These are phyloP conservation scores for Raddia distichophylla DNA, from an alignment of 176 grass and related monocot species.

Conservation along the genomic window DNA sequence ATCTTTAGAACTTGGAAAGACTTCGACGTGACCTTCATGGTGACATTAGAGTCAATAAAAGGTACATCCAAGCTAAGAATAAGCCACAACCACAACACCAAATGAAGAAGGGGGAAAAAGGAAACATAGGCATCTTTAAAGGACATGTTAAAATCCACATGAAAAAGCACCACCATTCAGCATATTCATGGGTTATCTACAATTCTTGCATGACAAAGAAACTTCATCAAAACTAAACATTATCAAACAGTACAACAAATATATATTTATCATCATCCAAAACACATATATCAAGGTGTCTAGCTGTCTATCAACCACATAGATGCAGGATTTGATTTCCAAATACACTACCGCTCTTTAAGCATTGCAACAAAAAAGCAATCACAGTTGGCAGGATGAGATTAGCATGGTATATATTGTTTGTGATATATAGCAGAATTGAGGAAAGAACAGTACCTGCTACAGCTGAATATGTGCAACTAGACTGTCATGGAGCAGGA, in stretches of 20 bases:
- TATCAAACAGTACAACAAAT: neutral
- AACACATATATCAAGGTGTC: neutral
- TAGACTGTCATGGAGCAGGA: slow-evolving; percentile 34
- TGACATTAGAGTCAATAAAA: too few species aligned
- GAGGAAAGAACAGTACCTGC: slow-evolving; percentile 35
- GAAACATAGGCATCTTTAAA: neutral
- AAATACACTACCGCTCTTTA: too few species aligned
- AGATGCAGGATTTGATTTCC: too few species aligned
- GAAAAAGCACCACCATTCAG: neutral
- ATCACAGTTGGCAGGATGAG: slow-evolving; percentile 22
- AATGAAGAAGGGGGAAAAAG: neutral
- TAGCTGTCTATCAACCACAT: too few species aligned
- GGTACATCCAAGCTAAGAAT: neutral
- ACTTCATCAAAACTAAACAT: neutral
- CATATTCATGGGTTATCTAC: neutral
- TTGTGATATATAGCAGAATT: neutral
- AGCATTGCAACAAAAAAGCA: neutral
- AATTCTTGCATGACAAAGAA: neutral
- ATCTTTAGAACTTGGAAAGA: too few species aligned
- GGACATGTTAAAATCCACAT: neutral
- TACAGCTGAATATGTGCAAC: slow-evolving; percentile 31
- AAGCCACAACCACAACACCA: neutral
- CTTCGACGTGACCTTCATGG: too few species aligned
- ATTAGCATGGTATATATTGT: neutral
- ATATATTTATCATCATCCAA: neutral